phyloP scores from a whole-genome alignment of 352 stramenopile species.

The Plasmopara muralis region DNA sequence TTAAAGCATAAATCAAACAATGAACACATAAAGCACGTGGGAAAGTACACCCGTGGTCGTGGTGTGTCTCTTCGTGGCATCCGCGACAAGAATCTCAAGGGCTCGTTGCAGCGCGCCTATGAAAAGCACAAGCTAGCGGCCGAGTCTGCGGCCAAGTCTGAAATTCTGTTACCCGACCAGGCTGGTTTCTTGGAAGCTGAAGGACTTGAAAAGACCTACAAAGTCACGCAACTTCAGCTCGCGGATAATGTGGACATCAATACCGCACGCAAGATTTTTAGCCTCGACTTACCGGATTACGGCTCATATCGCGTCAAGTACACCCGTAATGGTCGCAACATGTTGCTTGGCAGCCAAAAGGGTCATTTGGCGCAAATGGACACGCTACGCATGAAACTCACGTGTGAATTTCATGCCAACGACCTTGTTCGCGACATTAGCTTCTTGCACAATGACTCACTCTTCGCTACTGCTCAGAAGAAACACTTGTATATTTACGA shows the following conservation, averaged over 20 bases:
- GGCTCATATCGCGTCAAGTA: slow-evolving; percentile 92
- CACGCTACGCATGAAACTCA: slow-evolving; percentile 83
- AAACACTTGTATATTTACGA: slow-evolving; percentile 99
- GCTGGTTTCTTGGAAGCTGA: slow-evolving; percentile 90
- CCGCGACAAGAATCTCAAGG: slow-evolving; percentile 87
- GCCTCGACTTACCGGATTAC: slow-evolving; percentile 89
- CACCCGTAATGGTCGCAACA: slow-evolving; percentile 93
- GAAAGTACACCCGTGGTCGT: slow-evolving; percentile 64
- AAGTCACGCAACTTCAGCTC: slow-evolving; percentile 90
- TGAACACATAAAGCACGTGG: slow-evolving; percentile 45
- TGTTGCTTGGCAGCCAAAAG: slow-evolving; percentile 90
- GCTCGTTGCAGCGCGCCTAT: slow-evolving; percentile 52
- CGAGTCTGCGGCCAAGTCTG: slow-evolving; percentile 79
- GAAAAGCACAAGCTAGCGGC: slow-evolving; percentile 84
- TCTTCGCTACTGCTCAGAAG: slow-evolving; percentile 95
- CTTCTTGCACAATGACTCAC: slow-evolving; percentile 97
- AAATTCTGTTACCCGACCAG: slow-evolving; percentile 87
- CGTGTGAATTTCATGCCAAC: slow-evolving; percentile 92
- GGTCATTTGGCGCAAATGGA: slow-evolving; percentile 96
- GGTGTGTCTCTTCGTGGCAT: slow-evolving; percentile 64
- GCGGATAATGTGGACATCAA: slow-evolving; percentile 88
- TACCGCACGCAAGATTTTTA: slow-evolving; percentile 93
- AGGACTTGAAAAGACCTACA: slow-evolving; percentile 95
- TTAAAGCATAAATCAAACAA: slow-evolving; percentile 23
- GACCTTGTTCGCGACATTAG: slow-evolving; percentile 92